A percentile compares a stretch with the other conserved stretches of the same genome.
Evolutionary conservation across 805 yeast genomes (phyloP).

Genomic region (Tetrapisispora fleetii): DNA sequence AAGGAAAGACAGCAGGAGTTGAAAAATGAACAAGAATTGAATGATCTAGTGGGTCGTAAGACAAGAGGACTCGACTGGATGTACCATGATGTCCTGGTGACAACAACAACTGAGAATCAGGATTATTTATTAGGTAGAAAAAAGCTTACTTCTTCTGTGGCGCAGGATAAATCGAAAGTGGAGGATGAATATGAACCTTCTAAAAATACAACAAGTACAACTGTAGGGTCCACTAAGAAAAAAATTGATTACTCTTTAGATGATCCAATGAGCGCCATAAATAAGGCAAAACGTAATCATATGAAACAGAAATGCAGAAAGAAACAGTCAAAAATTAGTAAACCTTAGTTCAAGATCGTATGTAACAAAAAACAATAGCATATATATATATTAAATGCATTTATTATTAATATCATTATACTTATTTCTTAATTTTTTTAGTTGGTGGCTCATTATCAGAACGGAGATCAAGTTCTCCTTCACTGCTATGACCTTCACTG

Average conservation of each 20-base stretch:
- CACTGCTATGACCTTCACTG: slow-evolving; percentile 19
- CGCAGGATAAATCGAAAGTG: too few relatives aligned
- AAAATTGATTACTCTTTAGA: slow-evolving; percentile 14
- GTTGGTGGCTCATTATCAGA: background rate
- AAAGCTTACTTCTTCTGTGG: slow-evolving; percentile 11
- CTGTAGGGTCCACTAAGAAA: background rate
- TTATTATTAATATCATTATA: background rate
- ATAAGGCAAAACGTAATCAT: slow-evolving; percentile 1
- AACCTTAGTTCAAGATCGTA: background rate
- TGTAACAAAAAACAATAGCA: too few relatives aligned
- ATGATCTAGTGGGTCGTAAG: slow-evolving; percentile 40
- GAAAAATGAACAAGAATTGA: slow-evolving; percentile 48
- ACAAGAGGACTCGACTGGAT: slow-evolving; percentile 67
- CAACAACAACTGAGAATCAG: slow-evolving; percentile 4
- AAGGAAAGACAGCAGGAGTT: slow-evolving; percentile 57
- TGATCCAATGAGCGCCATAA: slow-evolving; percentile 23
- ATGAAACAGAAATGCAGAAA: background rate
- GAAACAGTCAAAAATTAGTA: background rate
- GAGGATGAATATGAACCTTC: background rate
- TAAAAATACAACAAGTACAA: background rate
- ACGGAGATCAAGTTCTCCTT: slow-evolving; percentile 12
- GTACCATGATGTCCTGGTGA: slow-evolving; percentile 36
- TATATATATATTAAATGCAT: background rate
- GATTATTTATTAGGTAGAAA: slow-evolving; percentile 18
- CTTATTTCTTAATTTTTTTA: slow-evolving; percentile 3